Percentiles rank a stretch among this genome's conserved stretches.
Conservation (phyloP, 2,329 filamentous ascomycete species). For the Penicillium sp. region DNA sequence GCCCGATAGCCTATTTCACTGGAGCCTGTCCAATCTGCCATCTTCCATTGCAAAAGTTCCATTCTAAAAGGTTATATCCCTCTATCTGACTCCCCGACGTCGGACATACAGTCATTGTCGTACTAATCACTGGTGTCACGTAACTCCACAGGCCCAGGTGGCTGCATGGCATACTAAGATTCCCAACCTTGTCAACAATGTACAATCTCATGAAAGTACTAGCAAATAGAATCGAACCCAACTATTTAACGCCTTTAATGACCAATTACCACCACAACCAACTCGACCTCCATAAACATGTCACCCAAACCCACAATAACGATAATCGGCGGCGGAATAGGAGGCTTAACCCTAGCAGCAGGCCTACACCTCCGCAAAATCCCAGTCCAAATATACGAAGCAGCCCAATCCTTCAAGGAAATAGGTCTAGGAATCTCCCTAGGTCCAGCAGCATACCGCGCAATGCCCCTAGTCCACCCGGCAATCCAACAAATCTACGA, state of each 20-base stretch:
- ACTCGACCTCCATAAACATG: conserved; percentile 21
- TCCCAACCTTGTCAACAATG: not conserved
- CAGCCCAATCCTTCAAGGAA: conserved; percentile 54
- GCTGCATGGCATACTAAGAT: not conserved
- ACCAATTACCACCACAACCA: not conserved
- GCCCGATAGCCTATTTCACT: not conserved
- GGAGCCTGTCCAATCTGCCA: not conserved
- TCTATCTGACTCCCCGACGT: not conserved
- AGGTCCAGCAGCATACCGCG: conserved; percentile 54
- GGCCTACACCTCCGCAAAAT: conserved; percentile 49
- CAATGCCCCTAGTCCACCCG: conserved; percentile 54
- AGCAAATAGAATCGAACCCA: not conserved
- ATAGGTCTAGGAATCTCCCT: conserved; percentile 59
- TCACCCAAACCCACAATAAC: conserved; percentile 38
- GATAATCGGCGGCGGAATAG: conserved; percentile 60
- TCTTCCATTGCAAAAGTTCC: not conserved
- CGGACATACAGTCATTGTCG: not conserved
- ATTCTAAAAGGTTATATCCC: not conserved
- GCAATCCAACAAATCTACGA: conserved; percentile 32
- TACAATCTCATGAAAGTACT: not conserved
- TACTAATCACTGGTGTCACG: not conserved
- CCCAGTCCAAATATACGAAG: conserved; percentile 55
- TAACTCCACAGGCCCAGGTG: not conserved
- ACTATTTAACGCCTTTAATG: not conserved
- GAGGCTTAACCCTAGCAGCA: conserved; percentile 54